phyloP scores from a whole-genome alignment of 2,329 filamentous ascomycete species.

The Mycosphaerella arachidis region DNA sequence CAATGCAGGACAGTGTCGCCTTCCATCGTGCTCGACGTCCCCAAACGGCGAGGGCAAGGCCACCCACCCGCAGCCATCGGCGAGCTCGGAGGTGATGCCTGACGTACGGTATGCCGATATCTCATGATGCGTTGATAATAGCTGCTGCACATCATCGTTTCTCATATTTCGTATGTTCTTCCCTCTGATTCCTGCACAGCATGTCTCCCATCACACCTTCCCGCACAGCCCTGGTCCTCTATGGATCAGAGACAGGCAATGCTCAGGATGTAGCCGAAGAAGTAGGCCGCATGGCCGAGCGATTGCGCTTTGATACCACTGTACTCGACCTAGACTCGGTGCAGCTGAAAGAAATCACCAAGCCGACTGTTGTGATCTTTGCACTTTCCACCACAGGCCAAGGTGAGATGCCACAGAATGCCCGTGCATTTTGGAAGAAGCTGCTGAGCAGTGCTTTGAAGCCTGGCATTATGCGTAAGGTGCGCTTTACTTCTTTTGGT shows the following conservation, averaged over 20 bases:
- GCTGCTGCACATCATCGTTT: background rate
- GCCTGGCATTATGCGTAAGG: slow-evolving; percentile 60
- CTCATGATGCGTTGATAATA: background rate
- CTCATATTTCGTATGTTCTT: background rate
- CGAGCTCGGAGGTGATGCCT: background rate
- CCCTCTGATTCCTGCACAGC: background rate
- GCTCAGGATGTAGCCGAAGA: slow-evolving; percentile 88
- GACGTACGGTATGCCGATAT: background rate
- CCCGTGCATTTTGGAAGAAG: slow-evolving; percentile 75
- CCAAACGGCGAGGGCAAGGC: background rate
- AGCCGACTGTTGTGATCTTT: slow-evolving; percentile 63
- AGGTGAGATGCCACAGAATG: slow-evolving; percentile 85
- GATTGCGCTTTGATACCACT: slow-evolving; percentile 71
- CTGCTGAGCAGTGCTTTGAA: slow-evolving; percentile 75
- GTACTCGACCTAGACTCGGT: slow-evolving; percentile 74
- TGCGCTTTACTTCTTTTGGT: slow-evolving; percentile 81
- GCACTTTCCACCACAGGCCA: slow-evolving; percentile 90
- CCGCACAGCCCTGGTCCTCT: slow-evolving; percentile 66
- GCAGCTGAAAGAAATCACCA: slow-evolving; percentile 52
- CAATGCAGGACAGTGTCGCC: background rate
- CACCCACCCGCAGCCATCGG: background rate
- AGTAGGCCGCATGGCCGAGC: slow-evolving; percentile 67
- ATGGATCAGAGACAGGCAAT: slow-evolving; percentile 93
- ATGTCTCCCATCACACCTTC: background rate
- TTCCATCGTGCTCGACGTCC: background rate